Base-by-base conservation (phyloP, 768 basidiomycete genomes). In the Mycena indigotica region DNA sequence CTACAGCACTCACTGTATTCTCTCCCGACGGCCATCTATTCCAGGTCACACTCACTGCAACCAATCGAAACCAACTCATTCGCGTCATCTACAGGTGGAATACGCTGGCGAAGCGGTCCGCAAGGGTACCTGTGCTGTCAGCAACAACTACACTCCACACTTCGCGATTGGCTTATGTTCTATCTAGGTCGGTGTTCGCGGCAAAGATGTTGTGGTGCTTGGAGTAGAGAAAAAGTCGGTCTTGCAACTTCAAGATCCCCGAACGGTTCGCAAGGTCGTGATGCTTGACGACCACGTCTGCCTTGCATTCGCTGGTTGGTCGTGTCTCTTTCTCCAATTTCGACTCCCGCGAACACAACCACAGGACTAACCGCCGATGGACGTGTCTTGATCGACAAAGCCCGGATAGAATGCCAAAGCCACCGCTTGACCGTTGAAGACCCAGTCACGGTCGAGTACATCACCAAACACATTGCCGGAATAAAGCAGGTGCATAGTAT, bases 171-270 rank as follows among this genome's bases (percentile, higher is more conserved):
- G 28, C 40, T 59, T 23, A 60, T 35, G 17, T 17, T 40, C 23
- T n/a, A n/a, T 52, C 48, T 41, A 97, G 95, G 95, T 98, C 60
- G 97, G 97, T 52, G 94, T 98, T 30, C 86, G 93, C 62, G 97
- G 97, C 65, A 88, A 89, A 70, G 88, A 95, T 65, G 91, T 95
- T 26, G 97, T 98, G 2, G 93, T 99, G 3, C 80, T 99, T 24
- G 97, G 96, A 50, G 96, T 98, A 28, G 97, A 99, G 82, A 98
- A 98, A 91, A 98, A 98, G 76, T 94, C 93, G 0, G 87, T 97
- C 26, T 80, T 98, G 12, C 97, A 99, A 74, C 83, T 99, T 17
- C 97, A 99, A 79, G 97, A 99, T 74, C 95, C 97, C 5, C 83
- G 97, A 52, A 99, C 97, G 1, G 95, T 98, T 16, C 82, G 97